Conservation (phyloP, 2,329 filamentous ascomycete genomes). For the Didymella lethalis region DNA sequence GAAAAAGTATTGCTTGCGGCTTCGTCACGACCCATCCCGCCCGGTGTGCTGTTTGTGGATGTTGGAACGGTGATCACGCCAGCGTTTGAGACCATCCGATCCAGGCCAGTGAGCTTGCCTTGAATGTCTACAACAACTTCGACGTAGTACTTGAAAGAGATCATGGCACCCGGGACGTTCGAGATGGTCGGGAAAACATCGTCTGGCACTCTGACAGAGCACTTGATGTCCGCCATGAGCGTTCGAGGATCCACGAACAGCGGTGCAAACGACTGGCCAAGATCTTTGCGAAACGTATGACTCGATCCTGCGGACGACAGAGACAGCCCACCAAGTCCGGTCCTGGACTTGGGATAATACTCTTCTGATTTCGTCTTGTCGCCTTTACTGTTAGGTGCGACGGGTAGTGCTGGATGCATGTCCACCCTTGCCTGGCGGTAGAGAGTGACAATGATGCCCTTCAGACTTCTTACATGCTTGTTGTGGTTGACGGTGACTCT, state of each 20-base stretch:
- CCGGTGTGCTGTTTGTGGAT: conserved; percentile 52
- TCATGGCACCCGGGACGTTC: conserved; percentile 89
- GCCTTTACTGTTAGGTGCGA: conserved; percentile 69
- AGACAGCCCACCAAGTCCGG: conserved; percentile 84
- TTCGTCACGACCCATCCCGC: conserved; percentile 41
- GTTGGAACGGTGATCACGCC: conserved; percentile 59
- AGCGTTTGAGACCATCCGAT: conserved; percentile 67
- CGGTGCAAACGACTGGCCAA: conserved; percentile 87
- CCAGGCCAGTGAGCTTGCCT: conserved; percentile 80
- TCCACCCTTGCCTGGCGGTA: conserved; percentile 93
- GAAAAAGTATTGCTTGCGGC: conserved; percentile 57
- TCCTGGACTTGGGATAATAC: conserved; percentile 85
- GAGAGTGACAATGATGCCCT: conserved; percentile 90
- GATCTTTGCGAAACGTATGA: conserved; percentile 93
- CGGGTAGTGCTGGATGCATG: conserved; percentile 70
- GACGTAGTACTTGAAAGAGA: conserved; percentile 92
- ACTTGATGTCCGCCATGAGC: conserved; percentile 79
- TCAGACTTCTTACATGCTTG: conserved; percentile 87
- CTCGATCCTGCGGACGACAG: conserved; percentile 85
- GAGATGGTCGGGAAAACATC: conserved; percentile 92
- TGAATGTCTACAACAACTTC: conserved; percentile 94
- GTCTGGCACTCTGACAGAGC: conserved; percentile 85
- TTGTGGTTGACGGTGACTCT: conserved; percentile 86
- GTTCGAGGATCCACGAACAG: conserved; percentile 85
- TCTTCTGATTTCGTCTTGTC: conserved; percentile 79